A percentile compares a stretch with the other conserved stretches of the same genome.
Conservation (phyloP, 257 asterid species). For the Agastache rugosa region DNA sequence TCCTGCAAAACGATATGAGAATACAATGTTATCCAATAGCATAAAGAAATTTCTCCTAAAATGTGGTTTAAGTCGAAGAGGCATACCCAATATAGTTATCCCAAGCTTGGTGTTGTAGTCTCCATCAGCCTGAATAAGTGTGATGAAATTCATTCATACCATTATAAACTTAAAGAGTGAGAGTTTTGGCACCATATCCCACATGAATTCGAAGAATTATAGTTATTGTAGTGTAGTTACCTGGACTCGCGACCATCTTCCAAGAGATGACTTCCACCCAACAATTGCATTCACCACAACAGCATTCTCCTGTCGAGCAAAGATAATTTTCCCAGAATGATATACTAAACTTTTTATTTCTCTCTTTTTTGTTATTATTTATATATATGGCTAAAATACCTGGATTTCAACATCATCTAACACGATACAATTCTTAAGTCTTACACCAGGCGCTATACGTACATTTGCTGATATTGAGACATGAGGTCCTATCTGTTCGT, state of each 20-base stretch:
- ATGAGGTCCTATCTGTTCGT: conserved; percentile 78
- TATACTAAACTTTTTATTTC: not conserved
- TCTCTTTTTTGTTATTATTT: too few relatives aligned
- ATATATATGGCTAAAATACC: conserved; percentile 46
- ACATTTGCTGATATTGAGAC: conserved; percentile 88
- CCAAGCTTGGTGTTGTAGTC: conserved; percentile 79
- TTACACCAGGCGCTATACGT: conserved; percentile 79
- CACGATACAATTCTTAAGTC: conserved; percentile 69
- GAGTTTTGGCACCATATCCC: not conserved
- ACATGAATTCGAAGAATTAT: not conserved
- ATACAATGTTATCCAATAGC: not conserved
- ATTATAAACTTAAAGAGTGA: not conserved
- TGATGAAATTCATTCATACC: not conserved
- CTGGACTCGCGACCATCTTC: conserved; percentile 91
- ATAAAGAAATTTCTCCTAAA: not conserved
- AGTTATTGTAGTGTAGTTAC: conserved; percentile 38
- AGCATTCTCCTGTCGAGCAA: conserved; percentile 72
- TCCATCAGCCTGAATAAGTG: conserved; percentile 69
- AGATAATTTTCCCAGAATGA: not conserved
- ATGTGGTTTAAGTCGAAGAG: not conserved
- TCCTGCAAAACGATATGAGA: conserved; percentile 54
- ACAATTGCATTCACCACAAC: conserved; percentile 73
- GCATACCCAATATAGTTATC: conserved; percentile 73
- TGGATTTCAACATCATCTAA: conserved; percentile 77
- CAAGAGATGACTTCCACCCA: conserved; percentile 85